Evolutionary conservation across 192 early-diverging fungal species (phyloP), one percentile per base, ranked within the genome.

Genomic region (Backusella circina): DNA sequence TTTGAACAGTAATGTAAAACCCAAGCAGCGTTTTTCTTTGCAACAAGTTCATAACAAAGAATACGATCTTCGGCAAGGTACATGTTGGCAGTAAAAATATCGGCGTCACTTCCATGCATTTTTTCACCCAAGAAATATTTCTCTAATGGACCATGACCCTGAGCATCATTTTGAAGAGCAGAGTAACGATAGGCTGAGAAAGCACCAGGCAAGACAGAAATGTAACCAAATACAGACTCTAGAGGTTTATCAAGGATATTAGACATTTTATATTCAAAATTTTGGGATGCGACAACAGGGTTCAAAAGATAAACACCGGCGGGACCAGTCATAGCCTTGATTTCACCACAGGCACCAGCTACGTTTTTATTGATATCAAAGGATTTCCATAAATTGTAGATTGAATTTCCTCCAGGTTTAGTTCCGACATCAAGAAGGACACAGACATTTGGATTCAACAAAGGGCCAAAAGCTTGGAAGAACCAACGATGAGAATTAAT

Each of bases 181-280:
- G 50, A 47, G 70, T 90, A 95, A 13, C 93, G 89, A 75, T 95
- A 95, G 3, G 93, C 93, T 16, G 90, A 91, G 61, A 95, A 95
- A 2, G 93, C 93, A 77, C 93, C 93, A 8, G 97, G 97, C 6
- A 98, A 86, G 67, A 97, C 97, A 0, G 95, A 94, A 70, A 98
- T 98, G 84, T 96, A 96, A 33, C 96, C 96, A 88, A 96, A 97
- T 18, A 96, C 90, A 18, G 93, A 94, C 77, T 95, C 93, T 54
- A 94, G 84, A 32, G 93, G 90, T 71, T 94, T 94, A 75, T 93
- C 92, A n/a, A 94, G 79, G 70, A 93, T 92, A 75, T 87, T 88
- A 2, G 87, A 85, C 84, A 86, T 87, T 70, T 93, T 93, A 86
- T 92, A 94, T 77, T 95, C 93, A 83, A 94, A 95, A 76, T 95